phyloP scores from a whole-genome alignment of 148 eudicot species.

The Cornus florida region DNA sequence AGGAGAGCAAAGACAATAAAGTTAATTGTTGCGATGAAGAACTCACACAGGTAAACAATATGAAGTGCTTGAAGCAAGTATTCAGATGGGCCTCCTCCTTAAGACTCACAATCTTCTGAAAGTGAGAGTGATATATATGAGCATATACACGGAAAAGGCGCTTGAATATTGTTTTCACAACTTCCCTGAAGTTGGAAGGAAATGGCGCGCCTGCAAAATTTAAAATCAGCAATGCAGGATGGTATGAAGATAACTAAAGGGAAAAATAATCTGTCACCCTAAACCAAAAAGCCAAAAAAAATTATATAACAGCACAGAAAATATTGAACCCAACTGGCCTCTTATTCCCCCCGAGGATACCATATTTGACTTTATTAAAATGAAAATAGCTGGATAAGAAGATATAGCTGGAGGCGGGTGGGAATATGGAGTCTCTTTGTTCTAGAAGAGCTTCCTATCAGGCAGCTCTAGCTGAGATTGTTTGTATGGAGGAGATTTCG shows the following conservation, averaged over 20 bases:
- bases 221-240: neutral
- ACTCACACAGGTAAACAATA: slow-evolving; percentile 91
- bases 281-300: neutral
- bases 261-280: neutral
- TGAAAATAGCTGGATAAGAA: neutral
- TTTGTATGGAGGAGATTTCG: no score
- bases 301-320: neutral
- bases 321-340: neutral
- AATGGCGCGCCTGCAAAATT: slow-evolving; percentile 80
- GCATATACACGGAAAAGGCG: slow-evolving; percentile 97
- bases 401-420: no score
- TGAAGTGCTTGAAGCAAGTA: slow-evolving; percentile 98
- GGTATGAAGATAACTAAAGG: neutral
- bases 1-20: neutral
- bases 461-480: no score
- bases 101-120: slow-evolving; percentile 97
- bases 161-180: slow-evolving; percentile 92
- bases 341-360: neutral
- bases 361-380: neutral
- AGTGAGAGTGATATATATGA: slow-evolving; percentile 96
- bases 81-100: slow-evolving; percentile 98
- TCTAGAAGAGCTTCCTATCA: no score
- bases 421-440: no score
- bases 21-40: neutral
- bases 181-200: slow-evolving; percentile 91